These are phyloP conservation scores for Rhododendron henanense DNA, from an alignment of 148 eudicot species.

Conservation along the genomic window DNA sequence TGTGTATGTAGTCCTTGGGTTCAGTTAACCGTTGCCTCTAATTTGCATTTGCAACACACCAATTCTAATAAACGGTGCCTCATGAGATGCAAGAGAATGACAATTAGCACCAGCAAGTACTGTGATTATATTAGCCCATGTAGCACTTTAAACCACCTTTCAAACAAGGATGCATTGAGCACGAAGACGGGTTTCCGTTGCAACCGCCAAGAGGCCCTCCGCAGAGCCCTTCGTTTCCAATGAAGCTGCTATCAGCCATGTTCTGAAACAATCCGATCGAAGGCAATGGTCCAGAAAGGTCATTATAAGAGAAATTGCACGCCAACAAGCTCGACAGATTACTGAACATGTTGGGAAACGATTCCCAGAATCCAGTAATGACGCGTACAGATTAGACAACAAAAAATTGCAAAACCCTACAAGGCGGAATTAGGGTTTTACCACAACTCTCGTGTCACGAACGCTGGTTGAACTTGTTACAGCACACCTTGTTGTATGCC, in stretches of 20 bases:
- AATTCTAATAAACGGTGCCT: slow-evolving; percentile 22
- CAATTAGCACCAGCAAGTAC: slow-evolving; percentile 51
- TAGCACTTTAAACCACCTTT: background rate
- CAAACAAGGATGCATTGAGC: slow-evolving; percentile 22
- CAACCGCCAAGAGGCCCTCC: slow-evolving; percentile 67
- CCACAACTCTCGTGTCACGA: too few species aligned
- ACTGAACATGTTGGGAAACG: slow-evolving; percentile 7
- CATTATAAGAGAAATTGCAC: slow-evolving; percentile 75
- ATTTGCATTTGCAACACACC: too few species aligned
- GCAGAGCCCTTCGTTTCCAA: slow-evolving; percentile 73
- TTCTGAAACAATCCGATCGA: slow-evolving; percentile 53
- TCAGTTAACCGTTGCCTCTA: too few species aligned
- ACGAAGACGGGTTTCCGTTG: slow-evolving; percentile 19
- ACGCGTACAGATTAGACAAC: too few species aligned
- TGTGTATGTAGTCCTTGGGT: too few species aligned
- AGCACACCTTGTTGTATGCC: too few species aligned
- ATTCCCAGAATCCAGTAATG: slow-evolving; percentile 12
- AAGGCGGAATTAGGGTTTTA: too few species aligned
- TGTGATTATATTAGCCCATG: slow-evolving; percentile 35
- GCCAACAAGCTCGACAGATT: slow-evolving; percentile 70
- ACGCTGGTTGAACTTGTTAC: too few species aligned
- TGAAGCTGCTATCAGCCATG: slow-evolving; percentile 58
- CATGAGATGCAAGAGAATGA: slow-evolving; percentile 36
- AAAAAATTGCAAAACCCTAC: too few species aligned
- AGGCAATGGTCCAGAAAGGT: slow-evolving; percentile 76